Base-by-base conservation (phyloP, 108 stramenopile genomes). In the Skeletonema tropicum region DNA sequence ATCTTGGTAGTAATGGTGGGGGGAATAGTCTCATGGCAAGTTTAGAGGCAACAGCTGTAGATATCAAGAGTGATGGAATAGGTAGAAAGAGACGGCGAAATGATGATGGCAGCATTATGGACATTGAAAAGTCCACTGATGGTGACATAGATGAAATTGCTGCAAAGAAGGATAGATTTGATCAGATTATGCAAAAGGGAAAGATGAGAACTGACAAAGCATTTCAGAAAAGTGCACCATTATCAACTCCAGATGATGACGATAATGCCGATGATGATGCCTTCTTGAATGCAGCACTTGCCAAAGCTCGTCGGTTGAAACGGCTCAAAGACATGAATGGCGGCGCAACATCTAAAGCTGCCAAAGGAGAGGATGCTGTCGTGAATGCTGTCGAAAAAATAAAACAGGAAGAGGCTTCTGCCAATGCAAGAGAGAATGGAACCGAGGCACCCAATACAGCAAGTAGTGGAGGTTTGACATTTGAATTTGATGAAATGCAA, bases 221-320 rank as follows among this genome's bases (percentile, higher is more conserved):
- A 5, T 93, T 96, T 64, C 71, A 78, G 57, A 78, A 76, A 48
- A 66, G 59, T 13, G 57, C 52, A 12, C 52, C 19, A 52, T 21
- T 0, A 29, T 6, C 14, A 68, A 17, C 26, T 23, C 36, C 25
- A 2, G 71, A 41, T 0, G 73, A 70, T 21, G 82, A 60, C 1
- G 90, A 91, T 15, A 90, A 84, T 6, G 95, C 86, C 29, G 90
- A 88, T 14, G 95, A 94, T 61, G 95, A 96, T 71, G 89, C 89
- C 12, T 92, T 92, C 70, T 67, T 96, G 60, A 93, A 92, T 68
- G 96, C 93, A 17, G 96, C 96, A 6, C 64, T 96, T 26, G 92
- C 91, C 38, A 96, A 96, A 81, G 96, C 96, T 17, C 85, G 93
- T 45, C 77, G 96, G 8, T 73, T 96, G 73, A 82, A 89, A 62